Evolutionary conservation across 2,329 filamentous ascomycete genomes (phyloP).

Genomic region (Fusarium coffeatum): DNA sequence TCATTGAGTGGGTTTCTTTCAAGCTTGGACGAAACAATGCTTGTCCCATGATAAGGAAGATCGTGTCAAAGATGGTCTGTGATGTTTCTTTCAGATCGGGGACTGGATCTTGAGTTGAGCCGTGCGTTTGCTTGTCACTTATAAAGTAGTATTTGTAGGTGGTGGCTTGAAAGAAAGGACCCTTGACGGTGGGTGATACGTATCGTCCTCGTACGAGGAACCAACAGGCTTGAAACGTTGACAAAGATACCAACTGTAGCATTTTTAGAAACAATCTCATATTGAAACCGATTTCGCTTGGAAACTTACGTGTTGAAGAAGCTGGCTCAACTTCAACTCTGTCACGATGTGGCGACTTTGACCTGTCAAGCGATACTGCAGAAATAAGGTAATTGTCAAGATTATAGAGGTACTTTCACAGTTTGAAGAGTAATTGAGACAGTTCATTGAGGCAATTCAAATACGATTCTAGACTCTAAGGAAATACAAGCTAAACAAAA

Average conservation of each 20-base stretch:
- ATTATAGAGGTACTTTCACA: neutral
- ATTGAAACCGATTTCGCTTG: neutral
- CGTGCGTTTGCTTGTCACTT: conserved; percentile 8
- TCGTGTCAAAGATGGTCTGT: neutral
- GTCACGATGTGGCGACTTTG: neutral
- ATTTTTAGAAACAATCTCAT: neutral
- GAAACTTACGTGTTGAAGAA: neutral
- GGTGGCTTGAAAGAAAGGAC: conserved; percentile 17
- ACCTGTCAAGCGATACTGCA: neutral
- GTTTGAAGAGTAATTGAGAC: neutral
- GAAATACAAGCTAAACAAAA: conserved; percentile 4
- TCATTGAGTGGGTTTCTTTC: neutral
- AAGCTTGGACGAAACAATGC: conserved; percentile 12
- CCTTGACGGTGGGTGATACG: neutral
- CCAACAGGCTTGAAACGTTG: conserved; percentile 1
- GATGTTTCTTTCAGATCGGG: conserved; percentile 12
- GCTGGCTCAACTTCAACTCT: neutral
- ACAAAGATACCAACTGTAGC: neutral
- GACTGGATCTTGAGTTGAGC: conserved; percentile 16
- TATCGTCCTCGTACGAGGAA: conserved; percentile 5
- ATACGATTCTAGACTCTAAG: neutral
- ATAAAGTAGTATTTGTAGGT: neutral
- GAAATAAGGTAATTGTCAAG: neutral
- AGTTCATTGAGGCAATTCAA: neutral
- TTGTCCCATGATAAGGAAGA: neutral